Percentiles rank a stretch among this genome's conserved stretches.
phyloP scores from a whole-genome alignment of 179 eudicot genomes.

The Sideroxylon spinosum region DNA sequence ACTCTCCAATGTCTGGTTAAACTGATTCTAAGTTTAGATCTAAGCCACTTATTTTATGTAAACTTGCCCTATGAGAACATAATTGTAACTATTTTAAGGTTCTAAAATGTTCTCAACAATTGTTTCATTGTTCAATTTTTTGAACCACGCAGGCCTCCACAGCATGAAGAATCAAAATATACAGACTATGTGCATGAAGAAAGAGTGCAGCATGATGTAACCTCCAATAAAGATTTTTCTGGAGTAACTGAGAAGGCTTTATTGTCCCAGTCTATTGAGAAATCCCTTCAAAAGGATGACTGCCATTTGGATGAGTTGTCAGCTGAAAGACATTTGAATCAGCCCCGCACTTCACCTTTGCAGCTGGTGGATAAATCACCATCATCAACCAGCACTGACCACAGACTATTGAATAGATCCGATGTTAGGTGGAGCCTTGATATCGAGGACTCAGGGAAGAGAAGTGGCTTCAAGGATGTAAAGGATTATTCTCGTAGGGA shows the following conservation, averaged over 20 bases:
- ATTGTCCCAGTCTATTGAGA: slow-evolving; percentile 50
- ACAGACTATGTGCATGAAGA: slow-evolving; percentile 41
- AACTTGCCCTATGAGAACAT: too few relatives aligned
- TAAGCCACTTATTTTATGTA: not conserved
- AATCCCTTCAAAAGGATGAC: slow-evolving; percentile 50
- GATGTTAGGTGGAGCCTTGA: slow-evolving; percentile 61
- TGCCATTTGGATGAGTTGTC: slow-evolving; percentile 44
- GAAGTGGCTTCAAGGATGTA: slow-evolving; percentile 47
- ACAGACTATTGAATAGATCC: slow-evolving; percentile 48
- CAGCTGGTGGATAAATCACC: slow-evolving; percentile 62
- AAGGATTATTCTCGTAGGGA: slow-evolving; percentile 52
- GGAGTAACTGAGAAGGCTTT: slow-evolving; percentile 43
- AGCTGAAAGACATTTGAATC: slow-evolving; percentile 47
- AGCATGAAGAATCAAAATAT: slow-evolving; percentile 39
- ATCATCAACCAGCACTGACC: slow-evolving; percentile 51
- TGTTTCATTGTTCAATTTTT: not conserved
- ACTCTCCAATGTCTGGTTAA: not conserved
- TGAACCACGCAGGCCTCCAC: slow-evolving; percentile 26
- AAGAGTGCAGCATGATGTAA: slow-evolving; percentile 24
- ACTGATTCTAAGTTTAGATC: not conserved
- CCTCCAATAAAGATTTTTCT: slow-evolving; percentile 44
- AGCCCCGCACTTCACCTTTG: slow-evolving; percentile 42
- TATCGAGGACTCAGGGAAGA: slow-evolving; percentile 60
- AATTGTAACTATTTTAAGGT: not conserved
- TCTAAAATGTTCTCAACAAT: not conserved